These are phyloP conservation scores for Diaporthe nobilis DNA, from an alignment of 2,329 filamentous ascomycete genomes.

Conservation along the genomic window DNA sequence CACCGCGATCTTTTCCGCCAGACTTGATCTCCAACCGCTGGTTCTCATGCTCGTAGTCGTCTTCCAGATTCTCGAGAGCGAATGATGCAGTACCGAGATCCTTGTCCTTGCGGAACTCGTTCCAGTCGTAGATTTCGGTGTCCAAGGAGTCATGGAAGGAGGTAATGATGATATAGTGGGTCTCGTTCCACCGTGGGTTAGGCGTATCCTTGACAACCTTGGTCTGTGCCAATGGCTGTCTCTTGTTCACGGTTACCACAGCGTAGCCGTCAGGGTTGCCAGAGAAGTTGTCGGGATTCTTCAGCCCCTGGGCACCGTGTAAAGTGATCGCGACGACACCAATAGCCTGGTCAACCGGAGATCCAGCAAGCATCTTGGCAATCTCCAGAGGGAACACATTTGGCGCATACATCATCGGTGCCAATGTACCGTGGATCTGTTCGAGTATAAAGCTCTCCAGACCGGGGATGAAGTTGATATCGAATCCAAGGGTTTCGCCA, in stretches of 20 bases:
- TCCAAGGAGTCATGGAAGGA: constrained; percentile 91
- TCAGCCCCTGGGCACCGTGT: constrained; percentile 91
- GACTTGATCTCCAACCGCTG: constrained; percentile 86
- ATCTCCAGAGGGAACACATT: constrained; percentile 99
- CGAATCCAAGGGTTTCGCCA: constrained; percentile 95
- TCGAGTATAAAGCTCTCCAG: constrained; percentile 95
- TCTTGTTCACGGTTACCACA: constrained; percentile 85
- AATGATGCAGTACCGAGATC: constrained; percentile 92
- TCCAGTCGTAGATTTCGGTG: constrained; percentile 90
- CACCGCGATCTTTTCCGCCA: constrained; percentile 86
- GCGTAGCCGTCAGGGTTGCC: constrained; percentile 94
- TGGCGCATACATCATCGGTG: constrained; percentile 97
- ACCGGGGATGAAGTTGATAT: constrained; percentile 99
- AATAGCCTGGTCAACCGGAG: constrained; percentile 93
- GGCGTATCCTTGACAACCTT: constrained; percentile 88
- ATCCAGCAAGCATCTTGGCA: constrained; percentile 96
- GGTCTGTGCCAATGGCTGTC: constrained; percentile 86
- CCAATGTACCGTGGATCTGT: constrained; percentile 93
- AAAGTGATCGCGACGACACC: constrained; percentile 93
- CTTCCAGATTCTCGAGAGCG: constrained; percentile 84
- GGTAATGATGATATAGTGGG: constrained; percentile 93
- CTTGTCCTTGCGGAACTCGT: constrained; percentile 96
- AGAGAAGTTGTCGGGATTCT: constrained; percentile 94
- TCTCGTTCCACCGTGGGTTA: constrained; percentile 96
- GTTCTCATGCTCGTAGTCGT: constrained; percentile 84